Base-by-base conservation (phyloP, 2,329 filamentous ascomycete genomes). In the Alternaria arborescens region DNA sequence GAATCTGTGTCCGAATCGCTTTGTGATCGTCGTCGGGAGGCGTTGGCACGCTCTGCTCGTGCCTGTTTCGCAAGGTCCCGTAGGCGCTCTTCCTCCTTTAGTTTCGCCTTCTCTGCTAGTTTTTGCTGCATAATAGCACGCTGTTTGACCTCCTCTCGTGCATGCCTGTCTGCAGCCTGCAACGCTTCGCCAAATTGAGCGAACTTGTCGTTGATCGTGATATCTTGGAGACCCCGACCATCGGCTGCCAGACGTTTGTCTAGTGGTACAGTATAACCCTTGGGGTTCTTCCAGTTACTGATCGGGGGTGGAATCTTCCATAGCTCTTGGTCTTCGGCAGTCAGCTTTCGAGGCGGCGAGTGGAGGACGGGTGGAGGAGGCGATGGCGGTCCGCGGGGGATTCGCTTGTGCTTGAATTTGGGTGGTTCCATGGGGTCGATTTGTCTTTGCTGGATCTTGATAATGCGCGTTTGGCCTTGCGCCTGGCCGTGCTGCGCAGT, bases 381-480 rank as follows among this genome's bases (percentile, higher is more conserved):
- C 52, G 91, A 95, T 0, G 94, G 94, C 10, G 95, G 94, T 36
- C 94, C 94, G 70, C 93, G 88, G 10, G 94, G 94, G 59, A 99
- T 97, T 82, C 97, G 97, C 85, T 98, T 98, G 82, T 97, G 93
- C 81, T 98, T 98, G 83, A 98, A 97, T 75, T 97, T 98, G 2
- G 95, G 94, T 1, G 95, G 95, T 75, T 97, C 94, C 90, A 97
- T 91, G 0, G 95, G 95, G 80, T 99, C 95, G 69, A 90, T 86
- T 78, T 98, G 94, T 57, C 93, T 86, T 78, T 97, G 93, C 38
- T 97, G 93, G 80, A 99, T 98, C 84, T 98, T 98, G 88, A 99
- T 96, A 67, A 99, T 97, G 14, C 95, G 89, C 73, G 98, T 92
- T 82, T 97, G 97, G 79, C 89, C 90, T 40, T 87, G 88, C 24